Base-by-base conservation (phyloP, 176 grass and related monocot genomes). In the Avena atlantica region DNA sequence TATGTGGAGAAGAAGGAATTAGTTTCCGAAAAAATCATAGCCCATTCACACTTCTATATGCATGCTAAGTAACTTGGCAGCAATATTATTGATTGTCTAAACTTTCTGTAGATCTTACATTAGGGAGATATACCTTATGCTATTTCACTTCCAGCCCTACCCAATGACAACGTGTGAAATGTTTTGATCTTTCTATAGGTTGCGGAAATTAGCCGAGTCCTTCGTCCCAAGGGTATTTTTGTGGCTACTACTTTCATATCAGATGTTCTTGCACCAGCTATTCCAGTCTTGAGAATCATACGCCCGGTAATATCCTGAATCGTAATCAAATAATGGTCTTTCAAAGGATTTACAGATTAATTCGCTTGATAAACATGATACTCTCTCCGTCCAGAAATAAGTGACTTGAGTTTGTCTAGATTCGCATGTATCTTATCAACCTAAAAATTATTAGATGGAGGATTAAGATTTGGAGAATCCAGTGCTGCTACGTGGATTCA, bases 121-220 rank as follows among this genome's bases (percentile, higher is more conserved):
- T 27, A 48, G 24, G 57, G 16, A 29, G 34, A 52, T 75, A 16
- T 6, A 55, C 8, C 31, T 70, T 76, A 49, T 64, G 42, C 52
- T 76, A 57, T 17, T 17, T 81, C 2, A 7, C 69, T 62, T 53
- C 34, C 1, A n/a, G 6, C 27, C 42, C 3, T 19, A 60, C 51
- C 2, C 59, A 15, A 2, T 59, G 60, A 40, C 0, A 4, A 77
- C 25, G 21, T 23, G 37, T 23, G 12, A 15, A 69, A 17, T 71
- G 17, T 71, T 58, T 4, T 77, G 9, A 21, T 27, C 19, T 72
- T 84, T 72, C 81, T 70, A 31, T 74, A 95, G 90, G 90, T 95
- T 64, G 96, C 90, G 61, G 96, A 98, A 85, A 92, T 98, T 82
- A 95, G 93, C 61, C 86, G 93, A 81, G 86, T 94, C 79, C 89